Conservation (phyloP, 768 basidiomycete genomes). For the Phaeolepiota aurea region DNA sequence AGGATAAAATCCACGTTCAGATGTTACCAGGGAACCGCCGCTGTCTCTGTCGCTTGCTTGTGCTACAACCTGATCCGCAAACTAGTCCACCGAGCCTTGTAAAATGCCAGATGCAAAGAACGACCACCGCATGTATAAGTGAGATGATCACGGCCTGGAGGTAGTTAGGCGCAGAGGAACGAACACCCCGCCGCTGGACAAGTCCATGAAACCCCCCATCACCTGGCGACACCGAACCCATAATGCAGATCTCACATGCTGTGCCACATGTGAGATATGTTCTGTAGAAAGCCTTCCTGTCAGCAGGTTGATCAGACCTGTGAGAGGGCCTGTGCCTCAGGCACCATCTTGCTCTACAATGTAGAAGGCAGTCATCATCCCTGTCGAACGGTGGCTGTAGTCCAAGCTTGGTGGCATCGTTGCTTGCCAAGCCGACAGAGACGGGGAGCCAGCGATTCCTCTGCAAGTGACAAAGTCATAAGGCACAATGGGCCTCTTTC, state of each 20-base stretch:
- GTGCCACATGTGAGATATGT: neutral
- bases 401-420: too few relatives aligned
- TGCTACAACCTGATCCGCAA: too few relatives aligned
- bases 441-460: constrained; percentile 35
- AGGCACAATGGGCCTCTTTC: constrained; percentile 15
- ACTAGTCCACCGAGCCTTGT: constrained; percentile 5
- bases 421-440: constrained; percentile 20
- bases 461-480: constrained; percentile 27
- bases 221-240: neutral
- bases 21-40: constrained; percentile 28
- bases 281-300: constrained; percentile 3
- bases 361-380: too few relatives aligned
- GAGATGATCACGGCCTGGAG: constrained; percentile 14
- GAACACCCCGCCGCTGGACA: constrained; percentile 10
- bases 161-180: constrained; percentile 17
- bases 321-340: constrained; percentile 8
- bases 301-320: constrained; percentile 36
- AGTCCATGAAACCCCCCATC: neutral
- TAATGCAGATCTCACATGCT: neutral
- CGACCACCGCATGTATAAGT: constrained; percentile 1
- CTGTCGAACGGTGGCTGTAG: too few relatives aligned
- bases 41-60: constrained; percentile 30
- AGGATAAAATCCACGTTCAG: constrained; percentile 16
- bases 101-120: constrained; percentile 1
- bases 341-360: too few relatives aligned